phyloP scores from a whole-genome alignment of 176 grass and related monocot species.

The Urochloa ruziziensis region DNA sequence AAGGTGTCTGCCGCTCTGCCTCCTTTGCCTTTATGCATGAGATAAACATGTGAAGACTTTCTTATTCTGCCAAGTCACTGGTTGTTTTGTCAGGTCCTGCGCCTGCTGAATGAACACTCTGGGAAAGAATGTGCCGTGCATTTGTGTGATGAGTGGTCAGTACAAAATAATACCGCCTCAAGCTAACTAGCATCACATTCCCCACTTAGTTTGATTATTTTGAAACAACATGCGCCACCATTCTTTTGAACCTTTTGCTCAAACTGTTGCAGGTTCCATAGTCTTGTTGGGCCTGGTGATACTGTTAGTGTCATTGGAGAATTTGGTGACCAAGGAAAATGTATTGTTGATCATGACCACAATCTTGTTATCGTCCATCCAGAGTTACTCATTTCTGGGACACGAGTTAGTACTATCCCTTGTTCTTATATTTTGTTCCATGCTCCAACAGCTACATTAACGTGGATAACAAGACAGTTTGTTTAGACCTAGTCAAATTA shows the following conservation, averaged over 20 bases:
- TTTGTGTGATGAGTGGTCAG: constrained; percentile 92
- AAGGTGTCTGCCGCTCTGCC: constrained; percentile 45
- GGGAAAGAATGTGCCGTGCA: constrained; percentile 61
- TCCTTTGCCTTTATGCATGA: constrained; percentile 1
- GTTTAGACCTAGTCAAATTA: not conserved
- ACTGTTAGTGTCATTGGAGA: constrained; percentile 86
- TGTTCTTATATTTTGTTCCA: constrained; percentile 24
- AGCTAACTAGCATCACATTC: not conserved
- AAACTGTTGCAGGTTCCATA: constrained; percentile 69
- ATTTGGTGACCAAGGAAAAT: constrained; percentile 71
- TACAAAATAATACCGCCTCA: not conserved
- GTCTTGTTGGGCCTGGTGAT: constrained; percentile 67
- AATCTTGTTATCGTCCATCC: constrained; percentile 90
- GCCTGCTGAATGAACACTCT: constrained; percentile 76
- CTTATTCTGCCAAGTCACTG: not conserved
- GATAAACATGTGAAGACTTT: not conserved
- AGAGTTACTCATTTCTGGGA: constrained; percentile 86
- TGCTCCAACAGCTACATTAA: not conserved
- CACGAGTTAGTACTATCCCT: constrained; percentile 63
- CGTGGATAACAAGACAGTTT: not conserved
- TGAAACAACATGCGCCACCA: constrained; percentile 8
- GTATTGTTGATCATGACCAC: constrained; percentile 56
- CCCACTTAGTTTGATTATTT: not conserved
- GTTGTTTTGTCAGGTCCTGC: constrained; percentile 63
- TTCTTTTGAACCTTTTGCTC: not conserved